Evolutionary conservation across 2,329 filamentous ascomycete species (phyloP), one percentile per base, ranked within the genome.

Genomic region (Juglanconis juglandina): DNA sequence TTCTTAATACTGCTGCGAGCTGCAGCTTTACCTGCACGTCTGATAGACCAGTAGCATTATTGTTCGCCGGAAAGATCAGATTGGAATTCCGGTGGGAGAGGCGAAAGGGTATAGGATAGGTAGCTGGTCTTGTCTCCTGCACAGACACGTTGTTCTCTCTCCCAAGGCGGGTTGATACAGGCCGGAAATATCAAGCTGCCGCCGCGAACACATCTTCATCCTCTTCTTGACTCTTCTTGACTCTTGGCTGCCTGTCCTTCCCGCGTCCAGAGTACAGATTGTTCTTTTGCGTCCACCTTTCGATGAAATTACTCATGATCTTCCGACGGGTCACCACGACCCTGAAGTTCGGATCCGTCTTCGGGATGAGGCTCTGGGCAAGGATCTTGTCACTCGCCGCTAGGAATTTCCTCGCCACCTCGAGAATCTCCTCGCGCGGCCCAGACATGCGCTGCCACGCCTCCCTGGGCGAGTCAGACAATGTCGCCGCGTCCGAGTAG

Each of bases 401-500:
- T 9, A 64, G 49, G 24, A 60, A 56, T 34, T 33, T 59, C 51
- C 44, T 56, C 34, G 53, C 57, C 46, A 62, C 56, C 11, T 55
- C 53, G 14, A 64, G 17, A 5, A 62, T 30, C 13, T 59, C 54
- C 33, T 47, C 39, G 1, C 62, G 62, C 17, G 30, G 35, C 46
- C 48, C 24, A 17, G 48, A 53, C 48, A 65, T 60, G 34, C 59
- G 64, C 41, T 70, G 63, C n/a, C 66, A 66, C n/a, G 65, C 64
- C 17, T 67, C 63, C 41, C 65, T 56, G 1, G 68, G 67, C 24
- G 67, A 67, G 14, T 65, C 55, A 9, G 68, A 64, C 33, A 42
- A 24, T 4, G 42, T 30, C 13, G 59, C 58, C 4, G 63, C 56
- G 14, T 72, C 71, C 42, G 74, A 72, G 56, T 75, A 72, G 46